These are phyloP conservation scores for Endoconidiophora polonica DNA, from an alignment of 2,329 filamentous ascomycete species.

Conservation along the genomic window DNA sequence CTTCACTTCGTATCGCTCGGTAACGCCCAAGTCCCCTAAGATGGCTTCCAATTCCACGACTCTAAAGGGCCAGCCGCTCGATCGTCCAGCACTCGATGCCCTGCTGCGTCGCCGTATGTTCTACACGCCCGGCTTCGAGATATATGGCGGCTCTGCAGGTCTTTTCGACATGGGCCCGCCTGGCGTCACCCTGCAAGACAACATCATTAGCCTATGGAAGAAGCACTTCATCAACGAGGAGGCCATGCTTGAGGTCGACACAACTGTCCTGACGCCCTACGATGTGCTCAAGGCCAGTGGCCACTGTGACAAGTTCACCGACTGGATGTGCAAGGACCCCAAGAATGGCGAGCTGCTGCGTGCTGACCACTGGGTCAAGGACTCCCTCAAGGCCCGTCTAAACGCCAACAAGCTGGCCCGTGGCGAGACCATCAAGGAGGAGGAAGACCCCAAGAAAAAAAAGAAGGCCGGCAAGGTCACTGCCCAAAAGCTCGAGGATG, in stretches of 20 bases:
- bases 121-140: slow-evolving; percentile 90
- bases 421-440: slow-evolving; percentile 61
- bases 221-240: slow-evolving; percentile 89
- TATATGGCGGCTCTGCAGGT: slow-evolving; percentile 77
- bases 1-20: not conserved
- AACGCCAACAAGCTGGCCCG: slow-evolving; percentile 88
- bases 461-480: slow-evolving; percentile 63
- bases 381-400: slow-evolving; percentile 71
- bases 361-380: slow-evolving; percentile 91
- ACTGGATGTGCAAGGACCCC: slow-evolving; percentile 99
- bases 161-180: slow-evolving; percentile 90
- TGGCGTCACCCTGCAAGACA: slow-evolving; percentile 70
- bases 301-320: slow-evolving; percentile 94
- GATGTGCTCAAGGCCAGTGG: slow-evolving; percentile 90
- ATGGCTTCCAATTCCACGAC: slow-evolving; percentile 49
- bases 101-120: slow-evolving; percentile 80
- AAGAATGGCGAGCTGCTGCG: slow-evolving; percentile 94
- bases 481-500: slow-evolving; percentile 74
- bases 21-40: slow-evolving; percentile 14
- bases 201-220: slow-evolving; percentile 76
- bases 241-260: slow-evolving; percentile 91
- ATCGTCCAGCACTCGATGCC: slow-evolving; percentile 64
- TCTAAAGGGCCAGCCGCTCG: slow-evolving; percentile 76
- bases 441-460: slow-evolving; percentile 66
- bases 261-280: slow-evolving; percentile 81